Conservation (phyloP, 441 rosid species). For the Melastoma candidum region DNA sequence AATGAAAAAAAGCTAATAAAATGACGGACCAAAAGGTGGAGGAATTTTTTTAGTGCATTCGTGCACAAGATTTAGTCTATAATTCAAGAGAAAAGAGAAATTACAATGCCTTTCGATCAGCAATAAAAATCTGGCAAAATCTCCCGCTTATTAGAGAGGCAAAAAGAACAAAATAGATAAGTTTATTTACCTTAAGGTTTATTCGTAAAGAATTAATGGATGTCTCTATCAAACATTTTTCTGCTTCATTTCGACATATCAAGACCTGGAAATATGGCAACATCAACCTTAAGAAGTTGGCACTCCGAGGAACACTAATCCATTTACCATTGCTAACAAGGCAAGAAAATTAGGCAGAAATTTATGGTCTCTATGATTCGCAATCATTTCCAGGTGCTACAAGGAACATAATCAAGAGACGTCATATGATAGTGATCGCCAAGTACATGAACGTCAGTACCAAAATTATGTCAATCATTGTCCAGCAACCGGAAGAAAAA, state of each 20-base stretch:
- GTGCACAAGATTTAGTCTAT: too few relatives aligned
- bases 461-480: too few relatives aligned
- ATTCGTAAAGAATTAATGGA: constrained; percentile 88
- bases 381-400: too few relatives aligned
- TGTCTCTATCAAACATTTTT: constrained; percentile 91
- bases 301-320: not conserved
- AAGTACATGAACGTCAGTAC: too few relatives aligned
- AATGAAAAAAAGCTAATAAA: not conserved
- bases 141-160: not conserved
- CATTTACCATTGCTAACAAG: too few relatives aligned
- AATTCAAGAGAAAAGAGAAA: too few relatives aligned
- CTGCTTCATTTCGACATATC: constrained; percentile 93
- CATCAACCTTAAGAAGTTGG: not conserved
- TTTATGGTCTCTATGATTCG: too few relatives aligned
- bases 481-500: too few relatives aligned
- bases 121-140: not conserved
- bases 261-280: constrained; percentile 46
- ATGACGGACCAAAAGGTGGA: not conserved
- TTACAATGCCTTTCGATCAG: too few relatives aligned
- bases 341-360: too few relatives aligned
- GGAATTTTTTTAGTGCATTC: not conserved
- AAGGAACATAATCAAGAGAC: too few relatives aligned
- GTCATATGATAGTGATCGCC: too few relatives aligned
- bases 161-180: constrained; percentile 9
- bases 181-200: constrained; percentile 71